These are phyloP conservation scores for Chloranthus sessilifolius DNA, from an alignment of 164 flowering plant species.

Conservation along the genomic window DNA sequence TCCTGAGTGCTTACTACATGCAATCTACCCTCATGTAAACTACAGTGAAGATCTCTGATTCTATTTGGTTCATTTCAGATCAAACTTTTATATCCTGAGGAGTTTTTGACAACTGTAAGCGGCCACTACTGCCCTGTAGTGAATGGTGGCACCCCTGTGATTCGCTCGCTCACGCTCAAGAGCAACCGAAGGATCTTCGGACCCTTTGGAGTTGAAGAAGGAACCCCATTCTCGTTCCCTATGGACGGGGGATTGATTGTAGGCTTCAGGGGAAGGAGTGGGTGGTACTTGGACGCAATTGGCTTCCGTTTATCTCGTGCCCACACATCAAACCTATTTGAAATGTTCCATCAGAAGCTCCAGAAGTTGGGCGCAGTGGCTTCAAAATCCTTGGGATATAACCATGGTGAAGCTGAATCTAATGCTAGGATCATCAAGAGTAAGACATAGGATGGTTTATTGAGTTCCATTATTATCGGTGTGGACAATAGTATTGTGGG, in stretches of 20 bases:
- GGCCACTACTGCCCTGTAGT: slow-evolving; percentile 56
- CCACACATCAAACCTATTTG: slow-evolving; percentile 15
- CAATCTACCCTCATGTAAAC: no score
- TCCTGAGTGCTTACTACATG: no score
- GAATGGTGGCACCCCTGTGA: slow-evolving; percentile 42
- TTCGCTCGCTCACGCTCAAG: slow-evolving; percentile 54
- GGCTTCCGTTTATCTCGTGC: slow-evolving; percentile 37
- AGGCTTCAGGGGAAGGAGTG: slow-evolving; percentile 57
- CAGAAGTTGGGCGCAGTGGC: not conserved
- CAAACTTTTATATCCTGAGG: slow-evolving; percentile 58
- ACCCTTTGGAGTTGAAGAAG: slow-evolving; percentile 66
- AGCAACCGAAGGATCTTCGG: slow-evolving; percentile 58
- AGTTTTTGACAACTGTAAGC: slow-evolving; percentile 40
- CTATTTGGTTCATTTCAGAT: no score
- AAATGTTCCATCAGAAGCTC: slow-evolving; percentile 8
- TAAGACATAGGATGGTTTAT: no score
- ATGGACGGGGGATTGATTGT: slow-evolving; percentile 53
- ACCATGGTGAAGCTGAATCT: not conserved
- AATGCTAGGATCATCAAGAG: slow-evolving; percentile 1
- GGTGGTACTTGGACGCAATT: slow-evolving; percentile 58
- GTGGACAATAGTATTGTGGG: no score
- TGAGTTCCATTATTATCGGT: no score
- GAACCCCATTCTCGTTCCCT: slow-evolving; percentile 53
- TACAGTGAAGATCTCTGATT: no score
- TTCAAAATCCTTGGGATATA: not conserved